Percentiles rank a stretch among this genome's conserved stretches.
phyloP scores from a whole-genome alignment of 192 early-diverging fungal species.

The Lobosporangium transversale region DNA sequence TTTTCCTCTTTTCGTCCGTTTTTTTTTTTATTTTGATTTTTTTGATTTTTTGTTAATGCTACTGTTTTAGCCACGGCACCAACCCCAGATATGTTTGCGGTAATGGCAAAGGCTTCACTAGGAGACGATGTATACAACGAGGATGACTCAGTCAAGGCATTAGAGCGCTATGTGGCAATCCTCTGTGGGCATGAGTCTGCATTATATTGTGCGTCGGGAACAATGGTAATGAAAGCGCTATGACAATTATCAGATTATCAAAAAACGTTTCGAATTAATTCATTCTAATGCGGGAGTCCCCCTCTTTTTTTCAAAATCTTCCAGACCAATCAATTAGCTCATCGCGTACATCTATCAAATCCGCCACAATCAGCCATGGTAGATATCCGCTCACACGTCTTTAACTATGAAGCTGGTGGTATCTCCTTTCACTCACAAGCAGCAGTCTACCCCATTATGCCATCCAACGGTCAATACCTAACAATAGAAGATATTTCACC shows the following conservation, averaged over 20 bases:
- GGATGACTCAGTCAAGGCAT: conserved; percentile 73
- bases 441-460: conserved; percentile 66
- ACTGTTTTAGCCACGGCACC: conserved; percentile 58
- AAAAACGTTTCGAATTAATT: too few relatives aligned
- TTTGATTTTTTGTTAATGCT: too few relatives aligned
- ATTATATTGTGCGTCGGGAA: conserved; percentile 82
- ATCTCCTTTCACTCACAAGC: conserved; percentile 83
- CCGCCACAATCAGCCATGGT: conserved; percentile 84
- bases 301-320: too few relatives aligned
- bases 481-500: conserved; percentile 68
- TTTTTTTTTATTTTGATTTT: neutral
- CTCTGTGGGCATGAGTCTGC: conserved; percentile 82
- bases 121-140: conserved; percentile 74
- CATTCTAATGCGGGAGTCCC: too few relatives aligned
- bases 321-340: conserved; percentile 79
- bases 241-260: too few relatives aligned
- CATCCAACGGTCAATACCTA: conserved; percentile 65
- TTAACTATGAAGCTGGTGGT: conserved; percentile 80
- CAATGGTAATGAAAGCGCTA: conserved; percentile 78
- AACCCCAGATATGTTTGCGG: conserved; percentile 67
- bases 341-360: conserved; percentile 74
- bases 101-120: conserved; percentile 62
- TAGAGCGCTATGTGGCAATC: conserved; percentile 74
- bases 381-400: conserved; percentile 82
- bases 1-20: neutral